These are phyloP conservation scores for Fusarium xyrophilum DNA, from an alignment of 2,329 filamentous ascomycete species.

Conservation along the genomic window DNA sequence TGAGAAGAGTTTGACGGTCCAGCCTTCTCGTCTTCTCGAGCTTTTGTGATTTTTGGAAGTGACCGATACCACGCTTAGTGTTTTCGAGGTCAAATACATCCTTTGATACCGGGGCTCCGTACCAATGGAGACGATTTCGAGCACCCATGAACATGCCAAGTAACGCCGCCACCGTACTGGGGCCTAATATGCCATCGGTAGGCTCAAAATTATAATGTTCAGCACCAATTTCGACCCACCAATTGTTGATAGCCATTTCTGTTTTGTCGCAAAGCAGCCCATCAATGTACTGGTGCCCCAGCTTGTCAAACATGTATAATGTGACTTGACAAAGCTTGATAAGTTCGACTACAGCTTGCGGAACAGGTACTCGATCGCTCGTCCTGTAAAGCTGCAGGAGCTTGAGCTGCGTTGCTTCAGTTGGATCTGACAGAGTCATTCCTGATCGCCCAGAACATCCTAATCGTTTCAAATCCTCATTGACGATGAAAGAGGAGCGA, in stretches of 20 bases:
- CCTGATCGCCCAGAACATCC: conserved; percentile 91
- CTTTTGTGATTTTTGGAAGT: conserved; percentile 91
- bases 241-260: conserved; percentile 86
- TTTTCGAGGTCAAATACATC: conserved; percentile 87
- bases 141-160: conserved; percentile 89
- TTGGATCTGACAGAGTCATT: conserved; percentile 79
- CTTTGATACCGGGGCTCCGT: conserved; percentile 83
- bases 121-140: conserved; percentile 85
- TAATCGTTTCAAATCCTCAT: conserved; percentile 90
- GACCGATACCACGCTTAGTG: conserved; percentile 82
- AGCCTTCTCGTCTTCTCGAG: conserved; percentile 78
- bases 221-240: conserved; percentile 93
- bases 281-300: conserved; percentile 89
- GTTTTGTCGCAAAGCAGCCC: conserved; percentile 93
- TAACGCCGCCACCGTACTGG: conserved; percentile 87
- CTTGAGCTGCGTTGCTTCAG: conserved; percentile 83
- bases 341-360: conserved; percentile 82
- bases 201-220: conserved; percentile 94
- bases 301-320: conserved; percentile 83
- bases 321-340: conserved; percentile 92
- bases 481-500: conserved; percentile 86
- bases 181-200: conserved; percentile 88
- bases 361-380: conserved; percentile 80
- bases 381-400: conserved; percentile 91
- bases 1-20: conserved; percentile 82